Evolutionary conservation across 371 early-diverging fungal genomes (phyloP), one percentile per base, ranked within the genome.

Genomic region (Mycotypha africana): DNA sequence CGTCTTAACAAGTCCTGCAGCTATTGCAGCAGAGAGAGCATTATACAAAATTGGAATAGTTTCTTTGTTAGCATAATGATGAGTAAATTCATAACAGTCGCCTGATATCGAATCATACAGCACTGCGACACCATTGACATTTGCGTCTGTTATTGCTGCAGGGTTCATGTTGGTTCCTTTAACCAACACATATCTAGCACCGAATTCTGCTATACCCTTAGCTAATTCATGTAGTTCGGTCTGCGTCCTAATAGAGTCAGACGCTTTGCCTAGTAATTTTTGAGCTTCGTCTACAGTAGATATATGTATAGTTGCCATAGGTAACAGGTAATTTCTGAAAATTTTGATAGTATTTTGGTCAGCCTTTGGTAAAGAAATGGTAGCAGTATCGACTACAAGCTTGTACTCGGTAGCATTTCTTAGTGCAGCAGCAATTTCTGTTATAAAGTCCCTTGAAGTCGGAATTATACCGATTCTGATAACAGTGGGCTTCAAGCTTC

Each of bases 41-140:
- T 91, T 90, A 32, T 90, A 91, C 0, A 91, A 89, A 1, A 90
- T 90, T 57, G 90, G 93, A 0, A 88, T 88, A 50, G 85, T 84
- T 33, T 58, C 67, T 5, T 87, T 82, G 6, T 70, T 53, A 15
- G 86, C 58, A 52, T 67, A 78, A 15, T 65, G 70, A 39, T 81
- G 76, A 14, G 51, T 53, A 20, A 87, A 61, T 41, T 79, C 76
- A 14, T 53, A 44, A 28, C 72, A 70, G 2, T 30, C 43, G n/a
- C 58, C 53, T 0, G 55, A 38, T 0, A 26, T 28, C 0, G 70
- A 60, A 40, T 84, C 75, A 50, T 77, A 88, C 12, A 89, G n/a
- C n/a, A n/a, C n/a, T n/a, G n/a, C 53, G 4, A 88, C 60, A 60
- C 89, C 92, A 0, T 86, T 53, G 15, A 85, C 64, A 22, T 52